Evolutionary conservation across 495 filamentous ascomycete genomes (phyloP).

Genomic region (Hypoxylon fuscum): DNA sequence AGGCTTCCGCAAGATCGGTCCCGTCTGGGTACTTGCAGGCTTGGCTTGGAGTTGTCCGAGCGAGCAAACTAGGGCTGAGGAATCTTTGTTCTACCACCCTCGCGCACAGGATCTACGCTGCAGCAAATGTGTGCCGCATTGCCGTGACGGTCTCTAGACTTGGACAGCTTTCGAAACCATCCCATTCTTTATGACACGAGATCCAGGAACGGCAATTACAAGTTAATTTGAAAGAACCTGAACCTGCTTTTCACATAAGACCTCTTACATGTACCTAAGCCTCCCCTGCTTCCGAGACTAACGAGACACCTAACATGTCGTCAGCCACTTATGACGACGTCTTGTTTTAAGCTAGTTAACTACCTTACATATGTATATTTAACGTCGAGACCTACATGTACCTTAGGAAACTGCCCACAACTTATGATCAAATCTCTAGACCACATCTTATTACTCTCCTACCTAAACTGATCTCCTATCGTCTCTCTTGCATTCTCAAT

Average conservation of each 20-base stretch:
- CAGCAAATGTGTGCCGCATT: slow-evolving; percentile 22
- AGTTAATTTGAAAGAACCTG: slow-evolving; percentile 3
- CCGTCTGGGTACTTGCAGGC: background rate
- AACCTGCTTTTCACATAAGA: background rate
- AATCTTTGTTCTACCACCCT: background rate
- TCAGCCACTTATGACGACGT: slow-evolving; percentile 39
- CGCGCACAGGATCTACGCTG: background rate
- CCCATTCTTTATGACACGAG: background rate
- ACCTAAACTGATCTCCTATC: background rate
- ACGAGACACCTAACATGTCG: no score
- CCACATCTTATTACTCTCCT: background rate
- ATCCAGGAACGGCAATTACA: slow-evolving; percentile 5
- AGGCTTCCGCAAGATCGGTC: slow-evolving; percentile 1
- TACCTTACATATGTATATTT: no score
- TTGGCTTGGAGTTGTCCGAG: slow-evolving; percentile 1
- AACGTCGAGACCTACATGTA: no score
- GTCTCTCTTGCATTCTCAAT: slow-evolving; percentile 2
- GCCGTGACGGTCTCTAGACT: slow-evolving; percentile 10
- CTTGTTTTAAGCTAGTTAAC: slow-evolving; percentile 2
- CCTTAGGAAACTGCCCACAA: no score
- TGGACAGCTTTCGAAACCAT: no score
- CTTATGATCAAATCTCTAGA: background rate
- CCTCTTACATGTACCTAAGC: background rate
- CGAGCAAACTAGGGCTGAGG: background rate
- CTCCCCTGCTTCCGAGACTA: background rate